These are phyloP conservation scores for Acephala macrosclerotiorum DNA, from an alignment of 2,329 filamentous ascomycete genomes.

Conservation along the genomic window DNA sequence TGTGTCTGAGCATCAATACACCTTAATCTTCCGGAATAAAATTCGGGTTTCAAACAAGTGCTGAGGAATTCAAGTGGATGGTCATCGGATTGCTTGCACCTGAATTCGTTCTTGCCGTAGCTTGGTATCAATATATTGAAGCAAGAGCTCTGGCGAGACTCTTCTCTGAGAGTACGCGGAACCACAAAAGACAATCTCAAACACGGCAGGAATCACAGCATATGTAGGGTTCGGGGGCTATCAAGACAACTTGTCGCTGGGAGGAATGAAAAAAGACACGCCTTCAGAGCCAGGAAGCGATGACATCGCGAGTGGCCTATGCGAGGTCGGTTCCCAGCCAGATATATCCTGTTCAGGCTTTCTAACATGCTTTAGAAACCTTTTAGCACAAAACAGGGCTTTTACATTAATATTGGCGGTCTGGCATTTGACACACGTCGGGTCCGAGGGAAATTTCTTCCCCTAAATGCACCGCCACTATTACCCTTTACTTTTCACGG, in stretches of 20 bases:
- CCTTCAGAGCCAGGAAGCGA: too few relatives aligned
- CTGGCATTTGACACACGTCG: neutral
- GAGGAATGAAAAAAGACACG: too few relatives aligned
- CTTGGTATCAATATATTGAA: neutral
- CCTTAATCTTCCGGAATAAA: slow-evolving; percentile 5
- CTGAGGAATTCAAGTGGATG: slow-evolving; percentile 8
- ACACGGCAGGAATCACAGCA: neutral
- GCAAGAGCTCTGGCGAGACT: neutral
- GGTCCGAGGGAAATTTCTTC: neutral
- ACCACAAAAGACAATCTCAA: neutral
- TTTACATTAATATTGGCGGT: slow-evolving; percentile 6
- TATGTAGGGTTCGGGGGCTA: too few relatives aligned
- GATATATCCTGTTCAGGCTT: neutral
- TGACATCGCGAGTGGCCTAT: neutral
- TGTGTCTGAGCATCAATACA: slow-evolving; percentile 17
- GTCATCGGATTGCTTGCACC: neutral
- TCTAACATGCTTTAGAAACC: neutral
- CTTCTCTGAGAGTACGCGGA: neutral
- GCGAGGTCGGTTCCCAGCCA: neutral
- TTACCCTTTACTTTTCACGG: neutral
- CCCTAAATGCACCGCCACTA: neutral
- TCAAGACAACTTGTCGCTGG: too few relatives aligned
- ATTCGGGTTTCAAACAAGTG: neutral
- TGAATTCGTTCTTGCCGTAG: neutral
- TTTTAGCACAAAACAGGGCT: neutral